Evolutionary conservation across 495 filamentous ascomycete species (phyloP).

Genomic region (Rusavskia elegans): DNA sequence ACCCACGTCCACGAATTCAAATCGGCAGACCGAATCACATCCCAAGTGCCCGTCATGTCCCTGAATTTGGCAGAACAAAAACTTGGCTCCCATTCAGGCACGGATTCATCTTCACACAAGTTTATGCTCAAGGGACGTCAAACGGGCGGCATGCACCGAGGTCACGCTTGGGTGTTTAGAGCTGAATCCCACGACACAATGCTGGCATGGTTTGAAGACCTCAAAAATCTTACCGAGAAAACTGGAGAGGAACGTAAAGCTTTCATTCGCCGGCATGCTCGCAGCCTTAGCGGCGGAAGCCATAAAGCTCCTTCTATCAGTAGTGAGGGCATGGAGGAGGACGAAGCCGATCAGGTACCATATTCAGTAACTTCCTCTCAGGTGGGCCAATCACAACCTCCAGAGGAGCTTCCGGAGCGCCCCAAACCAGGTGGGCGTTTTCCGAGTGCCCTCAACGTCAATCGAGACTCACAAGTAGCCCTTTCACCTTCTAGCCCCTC

Average conservation of each 20-base stretch:
- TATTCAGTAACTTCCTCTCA: conserved; percentile 45
- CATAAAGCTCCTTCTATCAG: conserved; percentile 44
- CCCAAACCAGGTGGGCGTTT: conserved; percentile 79
- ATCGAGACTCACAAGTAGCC: conserved; percentile 61
- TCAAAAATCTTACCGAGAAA: conserved; percentile 70
- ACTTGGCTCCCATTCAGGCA: conserved; percentile 77
- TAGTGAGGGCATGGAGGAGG: conserved; percentile 72
- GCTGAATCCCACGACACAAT: conserved; percentile 91
- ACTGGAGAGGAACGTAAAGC: conserved; percentile 79
- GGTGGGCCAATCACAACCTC: conserved; percentile 27
- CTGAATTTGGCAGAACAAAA: conserved; percentile 89
- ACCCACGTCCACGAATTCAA: conserved; percentile 98
- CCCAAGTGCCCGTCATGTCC: conserved; percentile 81
- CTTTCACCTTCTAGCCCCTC: conserved; percentile 59
- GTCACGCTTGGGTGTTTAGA: conserved; percentile 95
- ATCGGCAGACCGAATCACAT: conserved; percentile 56
- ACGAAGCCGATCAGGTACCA: conserved; percentile 63
- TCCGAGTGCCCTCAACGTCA: conserved; percentile 70
- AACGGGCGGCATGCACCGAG: conserved; percentile 81
- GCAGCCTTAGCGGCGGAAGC: conserved; percentile 56
- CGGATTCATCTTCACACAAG: conserved; percentile 83
- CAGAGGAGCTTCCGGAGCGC: conserved; percentile 35
- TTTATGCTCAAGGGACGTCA: conserved; percentile 95
- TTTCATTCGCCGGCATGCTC: conserved; percentile 64
- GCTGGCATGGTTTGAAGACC: conserved; percentile 93